Evolutionary conservation across 441 rosid species (phyloP), one percentile per base, ranked within the genome.

Genomic region (Mallotus repandus): DNA sequence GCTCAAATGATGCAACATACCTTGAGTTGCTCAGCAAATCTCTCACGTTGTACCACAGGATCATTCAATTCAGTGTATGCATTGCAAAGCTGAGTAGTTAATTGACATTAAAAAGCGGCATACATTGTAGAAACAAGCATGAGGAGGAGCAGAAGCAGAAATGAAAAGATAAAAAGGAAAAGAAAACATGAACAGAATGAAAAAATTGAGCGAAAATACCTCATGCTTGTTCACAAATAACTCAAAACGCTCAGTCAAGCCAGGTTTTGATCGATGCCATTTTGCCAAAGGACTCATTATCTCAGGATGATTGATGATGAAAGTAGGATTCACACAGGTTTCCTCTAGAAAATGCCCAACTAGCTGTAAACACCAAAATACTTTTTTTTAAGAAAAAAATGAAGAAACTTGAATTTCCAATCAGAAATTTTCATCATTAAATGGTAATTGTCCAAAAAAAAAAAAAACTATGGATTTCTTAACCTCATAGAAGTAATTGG

Each of bases 221-320:
- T 93, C 97, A 63, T 81, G 98, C 85, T 90, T 84, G 88, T 94
- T 94, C 59, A 89, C 67, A 74, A 94, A 94, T 71, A 94, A 83
- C 77, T 94, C 98, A 68, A 91, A 94, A 32, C 97, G 90, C 70
- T 94, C 94, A 12, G 94, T 93, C 70, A 91, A 80, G 78, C 83
- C 89, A 19, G 79, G 85, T 67, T 78, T 86, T 2, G 83, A 84
- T 86, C 96, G 83, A 64, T 93, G 98, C 94, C 94, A 93, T 82
- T 93, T 93, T 1, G 98, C 97, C 85, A 93, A 76, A 29, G 96
- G 97, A 83, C 97, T 90, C 98, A 91, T 94, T 70, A 94, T 91
- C 84, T 94, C 96, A 11, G 97, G 97, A 73, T 94, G 98, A 83
- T 93, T 86, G 62, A 89, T 90, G 70, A 93, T 91, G 85, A 88